These are phyloP conservation scores for Penicillium paxilli DNA, from an alignment of 495 filamentous ascomycete genomes.

Conservation along the genomic window DNA sequence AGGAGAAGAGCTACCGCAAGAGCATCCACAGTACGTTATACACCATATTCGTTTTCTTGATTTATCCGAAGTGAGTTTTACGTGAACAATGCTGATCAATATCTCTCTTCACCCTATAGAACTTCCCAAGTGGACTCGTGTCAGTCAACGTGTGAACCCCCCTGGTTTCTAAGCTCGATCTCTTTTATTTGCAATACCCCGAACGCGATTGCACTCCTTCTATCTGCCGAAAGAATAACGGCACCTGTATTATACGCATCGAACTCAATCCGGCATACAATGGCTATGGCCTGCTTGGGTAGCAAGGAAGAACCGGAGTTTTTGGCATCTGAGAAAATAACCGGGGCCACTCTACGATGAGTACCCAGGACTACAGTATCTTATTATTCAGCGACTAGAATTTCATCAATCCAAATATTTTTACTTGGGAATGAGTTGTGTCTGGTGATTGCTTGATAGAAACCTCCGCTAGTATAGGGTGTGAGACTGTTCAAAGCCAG, in stretches of 20 bases:
- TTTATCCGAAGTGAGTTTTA: neutral
- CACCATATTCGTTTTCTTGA: neutral
- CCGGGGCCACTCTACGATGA: slow-evolving; percentile 12
- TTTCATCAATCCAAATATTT: slow-evolving; percentile 19
- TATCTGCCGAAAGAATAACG: slow-evolving; percentile 11
- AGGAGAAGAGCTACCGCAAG: slow-evolving; percentile 94
- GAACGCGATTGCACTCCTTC: slow-evolving; percentile 5
- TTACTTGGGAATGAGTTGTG: slow-evolving; percentile 6
- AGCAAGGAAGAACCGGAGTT: slow-evolving; percentile 39
- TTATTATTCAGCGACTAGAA: slow-evolving; percentile 30
- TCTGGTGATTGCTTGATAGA: neutral
- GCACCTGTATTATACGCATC: slow-evolving; percentile 38
- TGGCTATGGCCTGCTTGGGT: slow-evolving; percentile 8
- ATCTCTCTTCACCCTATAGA: slow-evolving; percentile 51
- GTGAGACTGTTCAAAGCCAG: slow-evolving; percentile 8
- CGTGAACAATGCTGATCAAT: slow-evolving; percentile 1
- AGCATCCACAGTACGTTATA: slow-evolving; percentile 84
- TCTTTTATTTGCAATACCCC: neutral
- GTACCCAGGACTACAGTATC: slow-evolving; percentile 26
- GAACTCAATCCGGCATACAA: slow-evolving; percentile 1
- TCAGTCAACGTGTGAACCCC: slow-evolving; percentile 89
- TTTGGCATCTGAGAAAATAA: slow-evolving; percentile 35
- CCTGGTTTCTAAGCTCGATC: slow-evolving; percentile 73
- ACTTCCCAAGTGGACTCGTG: slow-evolving; percentile 93
- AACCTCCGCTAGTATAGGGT: neutral